A percentile compares a stretch with the other conserved stretches of the same genome.
phyloP scores from a whole-genome alignment of 805 yeast genomes.

The Monosporozyma unispora region DNA sequence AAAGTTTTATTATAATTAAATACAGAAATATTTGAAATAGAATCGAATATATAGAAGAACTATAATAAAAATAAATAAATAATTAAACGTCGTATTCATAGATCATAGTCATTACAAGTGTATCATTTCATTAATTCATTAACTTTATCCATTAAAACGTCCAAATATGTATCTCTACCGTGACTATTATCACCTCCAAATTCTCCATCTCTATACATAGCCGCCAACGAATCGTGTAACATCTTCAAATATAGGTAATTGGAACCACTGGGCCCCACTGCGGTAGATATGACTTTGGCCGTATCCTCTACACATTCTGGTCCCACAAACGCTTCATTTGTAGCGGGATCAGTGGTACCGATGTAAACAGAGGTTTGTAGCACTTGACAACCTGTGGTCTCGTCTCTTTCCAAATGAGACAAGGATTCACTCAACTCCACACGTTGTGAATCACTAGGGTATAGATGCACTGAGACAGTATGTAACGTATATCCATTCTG shows the following conservation, averaged over 20 bases:
- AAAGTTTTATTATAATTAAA: not conserved
- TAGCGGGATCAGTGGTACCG: conserved; percentile 50
- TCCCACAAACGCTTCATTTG: conserved; percentile 76
- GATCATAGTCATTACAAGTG: not conserved
- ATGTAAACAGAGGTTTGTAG: conserved; percentile 64
- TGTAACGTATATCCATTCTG: conserved; percentile 81
- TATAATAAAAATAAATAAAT: not conserved
- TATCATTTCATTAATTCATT: conserved; percentile 7
- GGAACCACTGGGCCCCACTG: conserved; percentile 74
- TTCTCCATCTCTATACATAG: conserved; percentile 20
- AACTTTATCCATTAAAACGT: conserved; percentile 28
- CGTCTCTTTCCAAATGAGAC: conserved; percentile 10
- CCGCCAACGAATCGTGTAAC: conserved; percentile 42
- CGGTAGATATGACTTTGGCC: conserved; percentile 47
- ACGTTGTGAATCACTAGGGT: conserved; percentile 19
- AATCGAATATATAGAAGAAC: not conserved
- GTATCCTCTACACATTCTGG: conserved; percentile 57
- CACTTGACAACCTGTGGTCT: conserved; percentile 32
- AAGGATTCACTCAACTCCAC: conserved; percentile 18
- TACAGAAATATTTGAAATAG: not conserved
- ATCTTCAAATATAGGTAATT: conserved; percentile 61
- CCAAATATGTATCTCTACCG: conserved; percentile 36
- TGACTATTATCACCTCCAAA: conserved; percentile 3
- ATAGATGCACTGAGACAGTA: conserved; percentile 51
- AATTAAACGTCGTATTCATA: not conserved